Evolutionary conservation across 1,139 yeast species (phyloP), one percentile per base, ranked within the genome.

Genomic region (Hemisphaericaspora subhashii): DNA sequence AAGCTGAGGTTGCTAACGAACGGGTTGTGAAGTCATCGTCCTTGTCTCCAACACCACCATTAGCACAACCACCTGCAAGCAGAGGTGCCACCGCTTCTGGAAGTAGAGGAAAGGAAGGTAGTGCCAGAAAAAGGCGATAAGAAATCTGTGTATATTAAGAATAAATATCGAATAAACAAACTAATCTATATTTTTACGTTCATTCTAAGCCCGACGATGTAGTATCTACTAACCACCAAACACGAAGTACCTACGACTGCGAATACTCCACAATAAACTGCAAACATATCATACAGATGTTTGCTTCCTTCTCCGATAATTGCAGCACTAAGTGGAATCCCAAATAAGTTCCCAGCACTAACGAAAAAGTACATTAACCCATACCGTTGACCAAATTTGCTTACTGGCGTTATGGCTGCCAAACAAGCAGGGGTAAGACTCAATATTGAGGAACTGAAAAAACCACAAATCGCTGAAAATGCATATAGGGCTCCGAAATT

Each of bases 401-500:
- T 26, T 3, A 41, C 45, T 8, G 47, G 66, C 14, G 69, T 64
- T 20, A 69, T 68, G 16, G 56, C 56, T 3, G 68, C 59, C 29
- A 70, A 55, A 38, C 74, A 69, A 4, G 64, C 66, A 0, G 76
- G 76, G 2, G 70, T 58, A 39, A 69, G 52, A 25, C 51, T 48
- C 14, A 48, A 45, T 12, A 46, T 45, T 14, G 48, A 41, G 14
- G 48, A 38, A 32, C 45, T 43, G 44, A 71, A 68, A 53, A 78
- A 75, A 1, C 86, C 86, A 46, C 74, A 76, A 1, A 73, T 35
- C 5, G 67, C 68, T 6, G 80, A 65, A 52, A 79, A 79, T 0
- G 66, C 64, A 45, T 72, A 68, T 43, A 77, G 60, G 0, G 61
- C 74, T 0, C 54, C 59, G 11, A 53, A 41, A 33, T 58, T 59